Base-by-base conservation (phyloP, 2,329 filamentous ascomycete species). In the Cylindrodendrum hubeiense region DNA sequence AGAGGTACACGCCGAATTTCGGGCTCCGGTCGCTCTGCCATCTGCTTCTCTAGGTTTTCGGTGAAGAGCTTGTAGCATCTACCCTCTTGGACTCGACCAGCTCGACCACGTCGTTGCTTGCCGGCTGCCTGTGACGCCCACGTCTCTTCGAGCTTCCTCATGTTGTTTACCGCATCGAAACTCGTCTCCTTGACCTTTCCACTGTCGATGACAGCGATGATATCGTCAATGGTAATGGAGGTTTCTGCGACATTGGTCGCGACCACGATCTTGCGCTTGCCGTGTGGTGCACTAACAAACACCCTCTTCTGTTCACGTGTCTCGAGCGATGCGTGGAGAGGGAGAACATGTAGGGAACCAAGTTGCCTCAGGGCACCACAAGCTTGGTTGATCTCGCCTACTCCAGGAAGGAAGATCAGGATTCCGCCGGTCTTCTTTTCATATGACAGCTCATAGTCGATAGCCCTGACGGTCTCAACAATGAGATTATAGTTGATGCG, bases 211-310 rank as follows among this genome's bases (percentile, higher is more conserved):
- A 99, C 96, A 2, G 93, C 95, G 3, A 98, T 93, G 57, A 99
- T 93, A 76, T 99, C 96, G 76, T 98, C 95, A 65, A 99, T 99
- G 0, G 96, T 99, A 77, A 99, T 98, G 2, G 96, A 98, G 0
- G 96, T 99, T 79, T 99, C 96, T 2, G 96, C 96, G 3, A 99
- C 95, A 74, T 99, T 99, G 47, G 96, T 99, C 1, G 96, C 93
- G 7, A 95, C 93, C 34, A 99, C 93, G 13, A 99, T 89, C 80
- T 99, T 99, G 37, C 96, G 88, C 80, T 93, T 95, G 0, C 94
- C 94, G 3, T 82, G 78, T 0, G 95, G 95, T 5, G 96, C 83
- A 15, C 86, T 85, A 28, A 89, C 86, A 77, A 99, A 99, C 1
- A 99, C 96, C 24, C 90, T 88, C 66, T 93, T 91, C 79, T 99